Base-by-base conservation (phyloP, 2,329 filamentous ascomycete genomes). In the Aulographum hederae region DNA sequence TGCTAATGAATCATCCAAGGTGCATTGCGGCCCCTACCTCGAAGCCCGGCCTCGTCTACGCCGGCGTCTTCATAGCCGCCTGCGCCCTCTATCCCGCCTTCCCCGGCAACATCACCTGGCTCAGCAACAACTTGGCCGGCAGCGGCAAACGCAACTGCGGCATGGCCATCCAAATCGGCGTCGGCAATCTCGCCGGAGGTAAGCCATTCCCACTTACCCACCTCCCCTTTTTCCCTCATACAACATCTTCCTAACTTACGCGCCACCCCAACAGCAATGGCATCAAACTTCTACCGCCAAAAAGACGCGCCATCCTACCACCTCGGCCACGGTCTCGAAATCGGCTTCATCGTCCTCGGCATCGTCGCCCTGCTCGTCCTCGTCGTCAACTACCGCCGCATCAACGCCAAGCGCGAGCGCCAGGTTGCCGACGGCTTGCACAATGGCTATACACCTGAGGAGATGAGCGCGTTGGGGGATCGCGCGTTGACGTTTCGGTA, bases 201-300 rank as follows among this genome's bases (percentile, higher is more conserved):
- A 30, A 36, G 34, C 26, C 15, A n/a, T n/a, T n/a, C n/a, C n/a
- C n/a, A n/a, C n/a, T 5, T 14, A 5, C 25, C n/a, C 11, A n/a
- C n/a, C n/a, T n/a, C n/a, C n/a, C n/a, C n/a, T n/a, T n/a, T n/a
- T n/a, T n/a, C n/a, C n/a, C n/a, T n/a, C 21, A 25, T 25, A 25
- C 10, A 25, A 10, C 10, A 25, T 25, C 21, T 10, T 10, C 21
- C 21, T 10, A 13, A 25, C 13, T 13, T 10, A 25, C 10, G 10
- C 10, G 21, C 10, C 21, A 10, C 21, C 15, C 21, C 3, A n/a
- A 37, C 31, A 53, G 74, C 73, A 1, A 76, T 79, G 65, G 70
- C 73, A 0, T 73, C 71, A 4, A 80, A 80, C 43, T 78, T 80
- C 42, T 81, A 80, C 42, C 63, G 74, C 8, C 36, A 47, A 0